phyloP scores from a whole-genome alignment of 2,329 filamentous ascomycete genomes.

The Fusarium sp. region DNA sequence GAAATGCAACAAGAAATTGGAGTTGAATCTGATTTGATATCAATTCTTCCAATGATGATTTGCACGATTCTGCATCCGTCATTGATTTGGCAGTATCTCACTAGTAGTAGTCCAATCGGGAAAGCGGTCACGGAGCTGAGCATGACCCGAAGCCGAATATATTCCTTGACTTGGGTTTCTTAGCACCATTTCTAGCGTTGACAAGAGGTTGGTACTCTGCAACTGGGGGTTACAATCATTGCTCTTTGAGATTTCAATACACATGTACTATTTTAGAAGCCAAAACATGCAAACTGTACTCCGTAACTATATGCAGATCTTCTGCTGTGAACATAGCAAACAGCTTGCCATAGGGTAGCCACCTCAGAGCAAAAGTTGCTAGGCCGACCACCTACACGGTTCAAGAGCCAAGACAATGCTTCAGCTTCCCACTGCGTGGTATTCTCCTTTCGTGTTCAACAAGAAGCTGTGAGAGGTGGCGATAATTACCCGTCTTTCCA shows the following conservation, averaged over 20 bases:
- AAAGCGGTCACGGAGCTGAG: conserved; percentile 38
- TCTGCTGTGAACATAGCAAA: background rate
- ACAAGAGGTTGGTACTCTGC: background rate
- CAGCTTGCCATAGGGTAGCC: background rate
- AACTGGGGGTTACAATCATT: background rate
- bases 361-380: background rate
- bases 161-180: background rate
- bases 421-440: conserved; percentile 22
- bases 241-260: background rate
- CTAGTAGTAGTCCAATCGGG: conserved; percentile 12
- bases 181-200: background rate
- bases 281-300: background rate
- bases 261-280: background rate
- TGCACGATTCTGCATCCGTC: conserved; percentile 42
- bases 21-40: background rate
- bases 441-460: background rate
- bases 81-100: conserved; percentile 43
- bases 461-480: conserved; percentile 22
- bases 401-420: conserved; percentile 15
- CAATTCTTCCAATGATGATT: conserved; percentile 41
- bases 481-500: conserved; percentile 19
- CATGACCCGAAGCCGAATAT: conserved; percentile 17
- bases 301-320: background rate
- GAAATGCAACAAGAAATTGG: background rate
- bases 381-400: background rate